These are phyloP conservation scores for Pseudognaphalium luteoalbum DNA, from an alignment of 129 eudicot genomes.

Conservation along the genomic window DNA sequence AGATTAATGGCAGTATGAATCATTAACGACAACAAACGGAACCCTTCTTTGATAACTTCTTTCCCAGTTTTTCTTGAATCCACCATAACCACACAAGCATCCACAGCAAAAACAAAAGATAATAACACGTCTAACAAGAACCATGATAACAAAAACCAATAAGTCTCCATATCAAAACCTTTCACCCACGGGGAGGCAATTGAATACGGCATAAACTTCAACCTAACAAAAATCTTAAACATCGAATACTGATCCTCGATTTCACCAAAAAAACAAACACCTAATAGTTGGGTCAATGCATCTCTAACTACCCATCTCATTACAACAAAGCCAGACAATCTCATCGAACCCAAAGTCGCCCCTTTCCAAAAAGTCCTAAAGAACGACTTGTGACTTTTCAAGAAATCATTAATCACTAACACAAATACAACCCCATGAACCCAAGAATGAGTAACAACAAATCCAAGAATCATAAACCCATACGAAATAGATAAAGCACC, in stretches of 20 bases:
- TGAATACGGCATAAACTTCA: conserved; percentile 86
- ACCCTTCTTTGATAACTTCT: conserved; percentile 80
- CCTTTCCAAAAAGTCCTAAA: conserved; percentile 50
- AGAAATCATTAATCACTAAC: conserved; percentile 54
- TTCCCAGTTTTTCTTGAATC: conserved; percentile 67
- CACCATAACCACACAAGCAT: conserved; percentile 81
- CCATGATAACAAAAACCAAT: conserved; percentile 60
- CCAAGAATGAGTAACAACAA: conserved; percentile 64
- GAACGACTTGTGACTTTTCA: conserved; percentile 47
- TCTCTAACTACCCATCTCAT: conserved; percentile 78
- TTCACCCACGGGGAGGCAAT: conserved; percentile 51
- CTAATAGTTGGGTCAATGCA: conserved; percentile 65
- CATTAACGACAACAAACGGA: conserved; percentile 56
- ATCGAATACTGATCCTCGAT: conserved; percentile 72
- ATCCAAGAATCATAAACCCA: conserved; percentile 56
- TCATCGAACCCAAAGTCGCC: conserved; percentile 51
- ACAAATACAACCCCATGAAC: conserved; percentile 69
- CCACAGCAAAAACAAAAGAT: conserved; percentile 62
- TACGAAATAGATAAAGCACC: conserved; percentile 53
- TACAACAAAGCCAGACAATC: conserved; percentile 56
- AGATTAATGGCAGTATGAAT: conserved; percentile 55
- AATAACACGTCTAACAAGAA: conserved; percentile 54
- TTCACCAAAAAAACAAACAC: conserved; percentile 64
- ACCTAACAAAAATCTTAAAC: conserved; percentile 74
- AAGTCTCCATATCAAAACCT: conserved; percentile 64